These are phyloP conservation scores for Lactifluus piperatus DNA, from an alignment of 768 basidiomycete genomes.

Conservation along the genomic window DNA sequence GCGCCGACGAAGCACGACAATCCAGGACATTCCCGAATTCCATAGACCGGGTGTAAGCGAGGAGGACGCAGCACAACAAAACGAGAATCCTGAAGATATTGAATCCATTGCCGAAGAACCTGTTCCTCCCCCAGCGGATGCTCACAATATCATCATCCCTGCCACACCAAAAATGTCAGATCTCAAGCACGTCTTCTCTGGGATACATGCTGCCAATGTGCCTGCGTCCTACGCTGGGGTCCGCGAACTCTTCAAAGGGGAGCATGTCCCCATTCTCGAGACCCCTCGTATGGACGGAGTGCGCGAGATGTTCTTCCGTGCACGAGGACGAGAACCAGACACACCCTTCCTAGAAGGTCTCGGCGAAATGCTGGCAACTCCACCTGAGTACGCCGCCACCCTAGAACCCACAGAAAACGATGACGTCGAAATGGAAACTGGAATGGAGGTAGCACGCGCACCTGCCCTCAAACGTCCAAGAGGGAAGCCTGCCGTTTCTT, in stretches of 20 bases:
- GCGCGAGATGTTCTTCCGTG: constrained; percentile 26
- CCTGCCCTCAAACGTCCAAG: neutral
- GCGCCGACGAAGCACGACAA: constrained; percentile 27
- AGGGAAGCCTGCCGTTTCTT: constrained; percentile 2
- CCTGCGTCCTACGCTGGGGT: constrained; percentile 27
- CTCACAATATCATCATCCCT: constrained; percentile 4
- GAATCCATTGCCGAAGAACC: constrained; percentile 4
- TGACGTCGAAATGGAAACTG: constrained; percentile 2
- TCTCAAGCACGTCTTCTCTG: constrained; percentile 28
- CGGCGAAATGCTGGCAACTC: constrained; percentile 27
- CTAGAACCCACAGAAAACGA: constrained; percentile 9
- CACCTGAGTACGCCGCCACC: constrained; percentile 22
- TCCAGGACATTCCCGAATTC: constrained; percentile 27
- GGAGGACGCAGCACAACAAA: constrained; percentile 32
- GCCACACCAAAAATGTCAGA: constrained; percentile 27
- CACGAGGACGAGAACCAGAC: constrained; percentile 16
- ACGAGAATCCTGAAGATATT: constrained; percentile 15
- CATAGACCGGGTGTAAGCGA: constrained; percentile 28
- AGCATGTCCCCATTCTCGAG: constrained; percentile 12
- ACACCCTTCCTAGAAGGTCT: constrained; percentile 26
- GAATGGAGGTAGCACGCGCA: neutral
- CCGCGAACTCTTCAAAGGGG: constrained; percentile 27
- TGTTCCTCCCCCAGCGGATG: constrained; percentile 1
- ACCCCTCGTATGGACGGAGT: constrained; percentile 32
- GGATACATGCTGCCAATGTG: constrained; percentile 11